Conservation (phyloP, 2,329 filamentous ascomycete genomes). For the Epichloe baconii region DNA sequence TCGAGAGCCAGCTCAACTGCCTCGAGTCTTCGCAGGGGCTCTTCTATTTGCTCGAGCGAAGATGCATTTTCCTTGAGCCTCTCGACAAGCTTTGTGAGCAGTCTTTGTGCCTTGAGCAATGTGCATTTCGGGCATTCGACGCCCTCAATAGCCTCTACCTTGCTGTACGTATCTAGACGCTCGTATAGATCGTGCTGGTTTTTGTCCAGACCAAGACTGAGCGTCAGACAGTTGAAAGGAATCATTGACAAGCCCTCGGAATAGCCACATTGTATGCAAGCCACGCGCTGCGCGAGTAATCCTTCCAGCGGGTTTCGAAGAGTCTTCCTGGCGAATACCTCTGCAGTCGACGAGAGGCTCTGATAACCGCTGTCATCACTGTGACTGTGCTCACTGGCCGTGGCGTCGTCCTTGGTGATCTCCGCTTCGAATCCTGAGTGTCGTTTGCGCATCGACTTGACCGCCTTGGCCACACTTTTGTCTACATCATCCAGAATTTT, state of each 20-base stretch:
- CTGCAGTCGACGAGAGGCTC: conserved; percentile 27
- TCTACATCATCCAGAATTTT: conserved; percentile 79
- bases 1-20: conserved; percentile 60
- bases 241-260: conserved; percentile 82
- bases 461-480: conserved; percentile 51
- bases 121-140: conserved; percentile 92
- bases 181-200: conserved; percentile 59
- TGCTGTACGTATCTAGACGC: conserved; percentile 72
- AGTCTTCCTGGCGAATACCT: conserved; percentile 22
- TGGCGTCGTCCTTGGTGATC: conserved; percentile 26
- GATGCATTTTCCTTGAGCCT: conserved; percentile 20
- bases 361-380: conserved; percentile 47
- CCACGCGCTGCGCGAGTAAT: conserved; percentile 73
- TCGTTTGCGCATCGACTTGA: conserved; percentile 13
- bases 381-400: conserved; percentile 35
- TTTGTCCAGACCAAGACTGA: conserved; percentile 57
- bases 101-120: conserved; percentile 42
- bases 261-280: conserved; percentile 73
- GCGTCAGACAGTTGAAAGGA: conserved; percentile 85
- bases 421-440: conserved; percentile 28
- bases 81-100: conserved; percentile 35
- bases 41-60: conserved; percentile 37
- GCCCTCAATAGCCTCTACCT: conserved; percentile 72
- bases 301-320: conserved; percentile 75
- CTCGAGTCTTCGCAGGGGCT: conserved; percentile 42